Evolutionary conservation across 2,329 filamentous ascomycete species (phyloP), one percentile per base, ranked within the genome.

Genomic region (Cercospora zeina): DNA sequence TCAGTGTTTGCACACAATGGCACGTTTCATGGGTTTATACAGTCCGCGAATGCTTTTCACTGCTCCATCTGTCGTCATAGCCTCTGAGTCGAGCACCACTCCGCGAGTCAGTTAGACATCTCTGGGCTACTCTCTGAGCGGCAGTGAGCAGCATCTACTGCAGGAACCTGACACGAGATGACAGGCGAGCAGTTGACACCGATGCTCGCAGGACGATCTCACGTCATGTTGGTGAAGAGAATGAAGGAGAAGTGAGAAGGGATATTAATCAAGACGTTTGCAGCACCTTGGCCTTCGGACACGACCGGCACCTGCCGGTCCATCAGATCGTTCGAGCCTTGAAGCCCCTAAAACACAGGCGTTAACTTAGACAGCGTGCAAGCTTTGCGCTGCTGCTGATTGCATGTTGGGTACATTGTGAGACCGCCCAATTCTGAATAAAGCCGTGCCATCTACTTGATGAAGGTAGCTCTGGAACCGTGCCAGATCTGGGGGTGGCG

Each of bases 381-480:
- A n/a, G n/a, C n/a, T n/a, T n/a, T n/a, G n/a, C n/a, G n/a, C n/a
- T n/a, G n/a, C n/a, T n/a, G n/a, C n/a, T n/a, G n/a, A n/a, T n/a
- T n/a, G n/a, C n/a, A n/a, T n/a, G n/a, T n/a, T n/a, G n/a, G n/a
- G n/a, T n/a, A n/a, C n/a, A n/a, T n/a, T n/a, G n/a, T n/a, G n/a
- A n/a, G n/a, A n/a, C n/a, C n/a, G n/a, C n/a, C n/a, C n/a, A n/a
- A n/a, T n/a, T n/a, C n/a, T n/a, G n/a, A n/a, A n/a, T n/a, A n/a
- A n/a, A n/a, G n/a, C n/a, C n/a, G n/a, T n/a, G n/a, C n/a, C n/a
- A n/a, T n/a, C n/a, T n/a, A n/a, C n/a, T n/a, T n/a, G n/a, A n/a
- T n/a, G 7, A 21, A 54, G 58, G 58, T 54, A 60, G 36, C 58
- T 60, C 50, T 54, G 27, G 51, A 42, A 60, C 58, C 14, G 30